Percentiles rank a stretch among this genome's conserved stretches.
Conservation (phyloP, 116 monocot genomes). For the Trichopus zeylanicus region DNA sequence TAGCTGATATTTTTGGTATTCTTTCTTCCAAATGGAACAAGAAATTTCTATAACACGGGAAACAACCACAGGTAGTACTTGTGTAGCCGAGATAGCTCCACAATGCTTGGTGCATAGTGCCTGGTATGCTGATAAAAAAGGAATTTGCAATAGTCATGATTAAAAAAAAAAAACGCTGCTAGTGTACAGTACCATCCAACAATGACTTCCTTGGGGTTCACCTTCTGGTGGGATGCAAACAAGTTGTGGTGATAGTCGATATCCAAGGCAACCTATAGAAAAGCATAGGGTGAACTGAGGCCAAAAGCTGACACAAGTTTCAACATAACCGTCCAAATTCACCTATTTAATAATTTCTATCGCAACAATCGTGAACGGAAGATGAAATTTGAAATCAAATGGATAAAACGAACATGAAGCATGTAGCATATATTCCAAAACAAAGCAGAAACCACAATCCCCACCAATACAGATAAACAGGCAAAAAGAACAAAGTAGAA, state of each 20-base stretch:
- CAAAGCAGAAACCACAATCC: no score
- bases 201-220: constrained; percentile 90
- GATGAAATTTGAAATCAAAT: no score
- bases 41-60: background rate
- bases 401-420: no score
- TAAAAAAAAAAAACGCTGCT: background rate
- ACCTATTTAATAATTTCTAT: no score
- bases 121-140: no score
- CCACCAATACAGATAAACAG: background rate
- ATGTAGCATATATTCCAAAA: no score
- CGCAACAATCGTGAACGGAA: no score
- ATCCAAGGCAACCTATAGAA: constrained; percentile 87
- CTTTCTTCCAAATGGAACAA: background rate
- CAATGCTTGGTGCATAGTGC: no score
- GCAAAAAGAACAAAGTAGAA: constrained; percentile 1
- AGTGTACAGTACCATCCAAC: constrained; percentile 75
- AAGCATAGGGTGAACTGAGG: no score
- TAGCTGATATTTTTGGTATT: background rate
- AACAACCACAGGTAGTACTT: background rate
- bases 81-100: no score
- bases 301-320: no score
- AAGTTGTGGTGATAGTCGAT: constrained; percentile 97
- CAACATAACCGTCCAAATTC: no score
- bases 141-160: background rate
- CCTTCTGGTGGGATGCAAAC: constrained; percentile 79